Percentiles rank a stretch among this genome's conserved stretches.
Evolutionary conservation across 2,329 filamentous ascomycete species (phyloP).

Genomic region (Paecilomyces sp.): DNA sequence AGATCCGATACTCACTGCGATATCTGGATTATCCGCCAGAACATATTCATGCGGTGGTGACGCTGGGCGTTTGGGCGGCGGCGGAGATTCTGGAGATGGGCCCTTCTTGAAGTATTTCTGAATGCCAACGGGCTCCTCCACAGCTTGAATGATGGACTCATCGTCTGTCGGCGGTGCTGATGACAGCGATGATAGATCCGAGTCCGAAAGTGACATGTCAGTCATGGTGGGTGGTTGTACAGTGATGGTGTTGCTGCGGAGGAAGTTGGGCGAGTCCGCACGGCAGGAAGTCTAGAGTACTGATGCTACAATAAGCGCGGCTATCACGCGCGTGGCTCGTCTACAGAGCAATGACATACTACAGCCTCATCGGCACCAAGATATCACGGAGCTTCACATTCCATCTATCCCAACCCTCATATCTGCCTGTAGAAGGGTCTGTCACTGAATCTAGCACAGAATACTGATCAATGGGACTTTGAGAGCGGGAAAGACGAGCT

Average conservation of each 20-base stretch:
- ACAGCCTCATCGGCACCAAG: slow-evolving; percentile 13
- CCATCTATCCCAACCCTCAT: background rate
- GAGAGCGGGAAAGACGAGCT: background rate
- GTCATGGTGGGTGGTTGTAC: slow-evolving; percentile 17
- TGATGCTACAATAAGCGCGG: slow-evolving; percentile 23
- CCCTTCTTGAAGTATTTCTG: slow-evolving; percentile 43
- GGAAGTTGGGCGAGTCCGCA: slow-evolving; percentile 15
- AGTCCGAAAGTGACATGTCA: slow-evolving; percentile 46
- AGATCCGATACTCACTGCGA: slow-evolving; percentile 64
- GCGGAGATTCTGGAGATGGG: slow-evolving; percentile 46
- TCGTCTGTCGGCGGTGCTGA: slow-evolving; percentile 55
- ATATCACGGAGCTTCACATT: background rate
- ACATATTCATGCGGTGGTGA: slow-evolving; percentile 88
- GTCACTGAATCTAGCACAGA: background rate
- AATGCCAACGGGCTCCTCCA: slow-evolving; percentile 35
- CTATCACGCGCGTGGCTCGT: slow-evolving; percentile 24
- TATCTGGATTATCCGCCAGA: slow-evolving; percentile 81
- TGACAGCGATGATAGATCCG: slow-evolving; percentile 52
- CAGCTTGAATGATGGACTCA: slow-evolving; percentile 38
- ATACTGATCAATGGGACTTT: background rate
- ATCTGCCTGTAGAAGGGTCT: background rate
- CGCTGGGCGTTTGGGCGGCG: slow-evolving; percentile 69
- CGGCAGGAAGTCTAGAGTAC: slow-evolving; percentile 16
- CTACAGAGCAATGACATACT: slow-evolving; percentile 16
- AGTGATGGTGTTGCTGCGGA: slow-evolving; percentile 18